Evolutionary conservation across 805 yeast genomes (phyloP), one percentile per base, ranked within the genome.

Genomic region (Tetrapisispora fleetii): DNA sequence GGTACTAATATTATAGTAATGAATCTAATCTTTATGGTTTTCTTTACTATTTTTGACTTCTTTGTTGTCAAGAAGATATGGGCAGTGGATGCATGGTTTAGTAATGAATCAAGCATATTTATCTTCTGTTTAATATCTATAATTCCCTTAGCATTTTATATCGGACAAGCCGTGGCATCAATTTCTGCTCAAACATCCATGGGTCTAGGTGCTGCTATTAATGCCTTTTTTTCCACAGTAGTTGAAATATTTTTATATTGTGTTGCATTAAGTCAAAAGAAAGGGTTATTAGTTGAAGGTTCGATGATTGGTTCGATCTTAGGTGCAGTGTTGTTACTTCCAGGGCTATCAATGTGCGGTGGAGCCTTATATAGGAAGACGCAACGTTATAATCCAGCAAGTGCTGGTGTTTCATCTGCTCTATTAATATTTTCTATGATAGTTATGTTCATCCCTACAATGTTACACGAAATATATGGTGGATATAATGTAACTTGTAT

Each of bases 81-180:
- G 37, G 70, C 68, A 6, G 50, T 67, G 27, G 32, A 48, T 11
- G 50, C 58, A 14, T 51, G 55, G 52, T 41, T 67, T 17, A 81
- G 91, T 1, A 71, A 81, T 58, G 78, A 89, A 18, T 72, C 81
- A 0, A 67, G 81, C 21, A 76, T 88, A 40, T 93, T 93, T 59
- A 71, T 79, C 41, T 68, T 88, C 17, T 85, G 96, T 63, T 68
- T 93, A 50, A 73, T 85, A 44, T 85, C 96, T 1, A 87, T 93
- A 50, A 78, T 93, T 36, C 99, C 99, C 7, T 72, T 93, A 55
- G 98, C 99, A 0, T 91, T 93, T 63, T 93, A 89, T 67, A 90
- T 93, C 57, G 99, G 99, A 3, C 98, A 91, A 67, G 98, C 98
- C 6, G 99, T 93, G n/a, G 99, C 99, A 0, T 90, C 98, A 2